These are phyloP conservation scores for Metahyphopichia silvanorum DNA, from an alignment of 805 yeast genomes.

Conservation along the genomic window DNA sequence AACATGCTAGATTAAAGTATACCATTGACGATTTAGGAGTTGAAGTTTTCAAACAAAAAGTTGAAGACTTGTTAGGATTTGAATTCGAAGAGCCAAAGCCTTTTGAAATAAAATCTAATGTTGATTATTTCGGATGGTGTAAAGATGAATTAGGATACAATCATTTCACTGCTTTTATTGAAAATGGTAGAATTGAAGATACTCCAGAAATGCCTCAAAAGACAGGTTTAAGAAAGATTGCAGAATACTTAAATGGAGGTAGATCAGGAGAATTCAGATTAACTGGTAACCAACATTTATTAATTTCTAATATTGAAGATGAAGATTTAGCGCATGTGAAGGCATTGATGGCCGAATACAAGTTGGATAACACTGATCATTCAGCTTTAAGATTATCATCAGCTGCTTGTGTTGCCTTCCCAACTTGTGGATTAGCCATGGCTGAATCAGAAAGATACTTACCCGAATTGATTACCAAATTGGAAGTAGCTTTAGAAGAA, in stretches of 20 bases:
- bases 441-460: slow-evolving; percentile 94
- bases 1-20: slow-evolving; percentile 96
- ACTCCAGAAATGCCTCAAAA: slow-evolving; percentile 88
- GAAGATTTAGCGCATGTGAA: slow-evolving; percentile 63
- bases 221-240: slow-evolving; percentile 78
- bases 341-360: slow-evolving; percentile 62
- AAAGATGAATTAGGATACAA: slow-evolving; percentile 79
- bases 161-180: slow-evolving; percentile 92
- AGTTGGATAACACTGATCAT: slow-evolving; percentile 78
- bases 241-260: slow-evolving; percentile 59
- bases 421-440: slow-evolving; percentile 98
- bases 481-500: slow-evolving; percentile 86
- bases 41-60: slow-evolving; percentile 72
- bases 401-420: slow-evolving; percentile 97
- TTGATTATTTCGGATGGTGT: slow-evolving; percentile 92
- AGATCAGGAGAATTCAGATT: slow-evolving; percentile 80
- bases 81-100: slow-evolving; percentile 67
- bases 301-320: slow-evolving; percentile 71
- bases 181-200: slow-evolving; percentile 95
- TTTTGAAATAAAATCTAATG: slow-evolving; percentile 79
- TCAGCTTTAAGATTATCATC: slow-evolving; percentile 86
- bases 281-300: slow-evolving; percentile 93
- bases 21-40: slow-evolving; percentile 94
- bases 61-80: slow-evolving; percentile 80
- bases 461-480: slow-evolving; percentile 75